These are phyloP conservation scores for Clitocybe nebularis DNA, from an alignment of 1,284 basidiomycete genomes.

Conservation along the genomic window DNA sequence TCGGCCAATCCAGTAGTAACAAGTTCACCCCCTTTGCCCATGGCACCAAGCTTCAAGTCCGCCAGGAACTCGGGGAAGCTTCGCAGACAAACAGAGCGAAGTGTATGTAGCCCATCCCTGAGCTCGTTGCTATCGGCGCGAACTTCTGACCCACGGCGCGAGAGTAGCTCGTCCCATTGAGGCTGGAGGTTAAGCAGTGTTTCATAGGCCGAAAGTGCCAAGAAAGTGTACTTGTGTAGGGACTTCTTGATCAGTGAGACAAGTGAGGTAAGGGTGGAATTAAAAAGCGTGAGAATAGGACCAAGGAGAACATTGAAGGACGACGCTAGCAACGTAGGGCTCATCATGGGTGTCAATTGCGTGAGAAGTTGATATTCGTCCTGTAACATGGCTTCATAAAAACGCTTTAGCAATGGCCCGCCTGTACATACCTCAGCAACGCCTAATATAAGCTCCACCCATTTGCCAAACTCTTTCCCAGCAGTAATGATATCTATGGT, in stretches of 20 bases:
- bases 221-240: conserved; percentile 80
- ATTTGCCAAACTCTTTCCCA: conserved; percentile 65
- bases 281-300: conserved; percentile 63
- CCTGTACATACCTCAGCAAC: conserved; percentile 61
- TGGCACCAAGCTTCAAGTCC: conserved; percentile 62
- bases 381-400: too few species aligned
- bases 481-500: conserved; percentile 57
- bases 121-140: conserved; percentile 59
- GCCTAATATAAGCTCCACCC: conserved; percentile 56
- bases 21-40: conserved; percentile 41
- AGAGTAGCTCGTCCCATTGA: conserved; percentile 65
- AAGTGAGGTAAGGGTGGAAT: conserved; percentile 56
- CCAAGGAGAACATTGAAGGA: conserved; percentile 59
- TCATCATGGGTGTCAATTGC: conserved; percentile 58
- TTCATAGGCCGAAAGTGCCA: conserved; percentile 68
- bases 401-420: too few species aligned
- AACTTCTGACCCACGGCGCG: conserved; percentile 37
- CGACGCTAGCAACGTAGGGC: conserved; percentile 41
- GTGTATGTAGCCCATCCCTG: conserved; percentile 59
- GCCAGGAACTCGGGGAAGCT: conserved; percentile 79
- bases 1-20: conserved; percentile 62
- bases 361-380: conserved; percentile 60
- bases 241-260: conserved; percentile 73
- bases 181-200: conserved; percentile 49
- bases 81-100: conserved; percentile 65